Conservation (phyloP, 768 basidiomycete genomes). For the Agaricus sinodeliciosus region DNA sequence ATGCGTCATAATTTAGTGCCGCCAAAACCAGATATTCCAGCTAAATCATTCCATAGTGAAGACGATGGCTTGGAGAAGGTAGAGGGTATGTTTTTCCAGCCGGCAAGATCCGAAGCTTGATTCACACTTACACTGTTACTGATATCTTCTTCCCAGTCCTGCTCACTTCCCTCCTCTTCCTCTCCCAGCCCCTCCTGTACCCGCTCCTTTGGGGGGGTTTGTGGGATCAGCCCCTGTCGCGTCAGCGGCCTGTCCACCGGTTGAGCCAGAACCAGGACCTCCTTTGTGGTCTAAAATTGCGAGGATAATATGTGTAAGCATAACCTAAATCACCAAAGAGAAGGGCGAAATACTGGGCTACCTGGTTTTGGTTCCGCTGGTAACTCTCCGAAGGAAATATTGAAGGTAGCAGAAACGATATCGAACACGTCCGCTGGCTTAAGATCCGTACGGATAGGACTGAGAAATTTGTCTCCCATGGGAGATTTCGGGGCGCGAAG, state of each 20-base stretch:
- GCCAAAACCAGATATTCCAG: too few species aligned
- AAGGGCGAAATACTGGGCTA: neutral
- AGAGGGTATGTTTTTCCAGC: too few species aligned
- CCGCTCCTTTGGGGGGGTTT: neutral
- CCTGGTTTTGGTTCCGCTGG: neutral
- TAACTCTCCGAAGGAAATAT: neutral
- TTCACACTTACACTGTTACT: too few species aligned
- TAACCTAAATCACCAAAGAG: neutral
- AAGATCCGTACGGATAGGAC: conserved; percentile 1
- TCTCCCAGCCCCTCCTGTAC: neutral
- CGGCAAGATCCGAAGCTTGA: too few species aligned
- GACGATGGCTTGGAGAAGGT: too few species aligned
- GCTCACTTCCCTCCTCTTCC: neutral
- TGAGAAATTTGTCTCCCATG: neutral
- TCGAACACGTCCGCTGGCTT: neutral
- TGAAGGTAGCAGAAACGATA: neutral
- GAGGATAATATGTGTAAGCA: neutral
- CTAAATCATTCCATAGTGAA: too few species aligned
- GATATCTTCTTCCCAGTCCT: neutral
- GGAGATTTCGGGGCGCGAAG: conserved; percentile 23
- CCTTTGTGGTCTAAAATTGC: too few species aligned
- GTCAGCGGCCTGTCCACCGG: neutral
- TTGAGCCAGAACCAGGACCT: neutral
- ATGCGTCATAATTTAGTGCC: too few species aligned
- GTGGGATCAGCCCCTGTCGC: neutral